Conservation (phyloP, 306 rosid genomes). For the Hippophae tibetana region DNA sequence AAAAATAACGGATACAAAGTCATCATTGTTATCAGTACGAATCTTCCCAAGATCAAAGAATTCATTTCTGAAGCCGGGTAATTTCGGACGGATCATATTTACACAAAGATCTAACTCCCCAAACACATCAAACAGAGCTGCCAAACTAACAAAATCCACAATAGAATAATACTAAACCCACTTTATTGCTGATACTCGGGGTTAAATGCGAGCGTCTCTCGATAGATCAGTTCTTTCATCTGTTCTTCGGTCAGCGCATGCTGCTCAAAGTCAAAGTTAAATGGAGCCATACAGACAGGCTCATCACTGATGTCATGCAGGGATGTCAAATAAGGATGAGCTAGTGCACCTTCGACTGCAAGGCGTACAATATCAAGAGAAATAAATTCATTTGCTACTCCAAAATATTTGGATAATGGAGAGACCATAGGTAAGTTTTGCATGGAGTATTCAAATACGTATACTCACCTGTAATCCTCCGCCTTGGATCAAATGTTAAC, state of each 20-base stretch:
- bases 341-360: conserved; percentile 86
- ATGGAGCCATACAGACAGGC: conserved; percentile 90
- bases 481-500: conserved; percentile 86
- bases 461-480: conserved; percentile 80
- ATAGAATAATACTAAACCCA: conserved; percentile 17
- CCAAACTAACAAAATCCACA: conserved; percentile 23
- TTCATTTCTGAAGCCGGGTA: conserved; percentile 36
- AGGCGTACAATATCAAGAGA: conserved; percentile 8
- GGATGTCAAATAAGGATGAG: conserved; percentile 88
- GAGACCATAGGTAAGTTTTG: background rate
- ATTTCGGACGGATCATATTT: conserved; percentile 29
- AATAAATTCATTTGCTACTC: too few species aligned
- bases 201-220: conserved; percentile 94
- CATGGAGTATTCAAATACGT: conserved; percentile 12
- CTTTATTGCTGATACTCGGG: conserved; percentile 64
- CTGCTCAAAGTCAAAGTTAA: conserved; percentile 96
- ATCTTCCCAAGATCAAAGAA: conserved; percentile 16
- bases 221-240: conserved; percentile 85
- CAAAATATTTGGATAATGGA: background rate
- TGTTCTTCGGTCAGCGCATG: conserved; percentile 89
- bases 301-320: conserved; percentile 97
- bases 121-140: conserved; percentile 29
- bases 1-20: conserved; percentile 26
- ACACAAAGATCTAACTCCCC: conserved; percentile 32
- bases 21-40: conserved; percentile 29